Base-by-base conservation (phyloP, 371 early-diverging fungal species). In the Catenaria anguillulae region DNA sequence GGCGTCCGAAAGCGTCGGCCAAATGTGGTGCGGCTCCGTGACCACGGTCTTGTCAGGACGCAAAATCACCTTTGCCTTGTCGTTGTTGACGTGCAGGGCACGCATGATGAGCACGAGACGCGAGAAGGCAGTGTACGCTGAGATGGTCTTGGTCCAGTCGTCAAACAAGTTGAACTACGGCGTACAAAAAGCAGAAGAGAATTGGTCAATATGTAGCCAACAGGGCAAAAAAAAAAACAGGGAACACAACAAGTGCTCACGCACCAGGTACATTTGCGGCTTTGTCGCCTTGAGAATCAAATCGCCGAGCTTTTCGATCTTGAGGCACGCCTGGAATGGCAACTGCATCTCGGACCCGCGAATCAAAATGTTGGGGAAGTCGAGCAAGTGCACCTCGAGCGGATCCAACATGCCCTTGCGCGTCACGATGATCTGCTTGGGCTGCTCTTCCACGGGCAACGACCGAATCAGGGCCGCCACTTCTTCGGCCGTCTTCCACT, bases 401-500 rank as follows among this genome's bases (percentile, higher is more conserved):
- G 97, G 96, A 81, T 98, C 98, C 77, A 97, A 77, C 97, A 98
- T 97, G 65, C 97, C 97, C 82, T 93, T 95, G 70, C 98, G 84
- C 26, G 97, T 93, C 26, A 97, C 97, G 77, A 97, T 94, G 62
- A 97, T 88, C 73, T 95, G 97, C 75, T 93, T 93, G 45, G 98
- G 97, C 76, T 97, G 97, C 80, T 97, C 97, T 84, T 96, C 97
- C 8, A 96, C 87, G 55, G 97, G 95, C 56, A 97, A 73, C 24
- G 97, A 97, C 60, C 97, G 90, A 81, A 97, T 93, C 73, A 98
- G 80, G 29, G 97, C 98, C 46, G 95, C 97, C 0, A 95, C 94
- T 89, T 94, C 97, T 85, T 96, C 96, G 15, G 97, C 96, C 5
- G 95, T 97, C 84, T 95, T 97, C 98, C 97, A 95, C 67, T 97